phyloP scores from a whole-genome alignment of 2,329 filamentous ascomycete species.

The Alternaria solani region DNA sequence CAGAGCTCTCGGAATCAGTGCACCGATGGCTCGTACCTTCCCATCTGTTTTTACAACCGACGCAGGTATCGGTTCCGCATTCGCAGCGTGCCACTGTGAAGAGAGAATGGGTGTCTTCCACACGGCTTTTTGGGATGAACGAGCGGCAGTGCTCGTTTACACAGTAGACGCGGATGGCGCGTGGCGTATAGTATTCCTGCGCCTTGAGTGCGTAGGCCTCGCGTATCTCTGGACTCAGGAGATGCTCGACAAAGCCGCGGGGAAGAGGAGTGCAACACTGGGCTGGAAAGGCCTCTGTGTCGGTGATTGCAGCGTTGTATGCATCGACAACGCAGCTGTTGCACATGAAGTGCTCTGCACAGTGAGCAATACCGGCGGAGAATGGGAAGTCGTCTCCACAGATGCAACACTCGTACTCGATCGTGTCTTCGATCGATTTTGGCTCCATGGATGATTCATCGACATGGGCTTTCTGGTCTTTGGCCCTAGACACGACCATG shows the following conservation, averaged over 20 bases:
- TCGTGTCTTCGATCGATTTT: not conserved
- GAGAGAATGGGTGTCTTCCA: not conserved
- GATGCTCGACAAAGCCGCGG: not conserved
- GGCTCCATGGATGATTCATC: not conserved
- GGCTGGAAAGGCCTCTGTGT: conserved; percentile 5
- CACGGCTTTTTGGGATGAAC: not conserved
- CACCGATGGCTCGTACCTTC: conserved; percentile 6
- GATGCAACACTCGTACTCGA: conserved; percentile 8
- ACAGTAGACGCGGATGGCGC: conserved; percentile 4
- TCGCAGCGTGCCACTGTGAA: not conserved
- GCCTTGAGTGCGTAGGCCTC: not conserved
- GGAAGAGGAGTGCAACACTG: conserved; percentile 7
- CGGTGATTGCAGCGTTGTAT: not conserved
- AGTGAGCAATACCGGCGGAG: not conserved
- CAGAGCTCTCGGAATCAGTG: not conserved
- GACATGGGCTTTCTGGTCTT: not conserved
- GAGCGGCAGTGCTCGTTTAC: conserved; percentile 4
- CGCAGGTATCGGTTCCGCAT: conserved; percentile 12
- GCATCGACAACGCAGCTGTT: conserved; percentile 6
- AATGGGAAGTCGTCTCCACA: conserved; percentile 1
- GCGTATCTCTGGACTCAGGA: not conserved
- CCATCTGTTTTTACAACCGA: conserved; percentile 13
- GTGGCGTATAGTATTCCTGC: conserved; percentile 3
- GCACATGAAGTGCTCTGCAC: conserved; percentile 12
- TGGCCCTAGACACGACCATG: not conserved